Percentiles rank a stretch among this genome's conserved stretches.
phyloP scores from a whole-genome alignment of 2,329 filamentous ascomycete genomes.

The Emericellopsis atlantica region DNA sequence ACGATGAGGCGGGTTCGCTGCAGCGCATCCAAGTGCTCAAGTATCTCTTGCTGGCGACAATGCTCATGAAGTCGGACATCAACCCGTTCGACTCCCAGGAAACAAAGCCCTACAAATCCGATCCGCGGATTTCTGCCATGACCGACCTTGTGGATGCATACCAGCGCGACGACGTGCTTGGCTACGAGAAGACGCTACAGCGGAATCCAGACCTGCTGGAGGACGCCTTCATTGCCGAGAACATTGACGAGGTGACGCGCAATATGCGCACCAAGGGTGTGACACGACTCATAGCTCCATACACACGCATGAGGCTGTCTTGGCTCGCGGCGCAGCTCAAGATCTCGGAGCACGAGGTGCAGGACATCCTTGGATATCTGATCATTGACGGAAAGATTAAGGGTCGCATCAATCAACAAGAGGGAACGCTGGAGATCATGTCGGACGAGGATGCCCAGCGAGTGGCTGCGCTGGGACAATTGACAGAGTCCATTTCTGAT shows the following conservation, averaged over 20 bases:
- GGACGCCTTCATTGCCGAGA: constrained; percentile 94
- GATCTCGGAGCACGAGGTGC: constrained; percentile 74
- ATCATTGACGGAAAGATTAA: constrained; percentile 83
- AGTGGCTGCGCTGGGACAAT: constrained; percentile 57
- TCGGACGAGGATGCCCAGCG: constrained; percentile 63
- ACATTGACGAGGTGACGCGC: constrained; percentile 96
- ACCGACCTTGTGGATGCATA: constrained; percentile 94
- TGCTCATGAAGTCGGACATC: constrained; percentile 98
- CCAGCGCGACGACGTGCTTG: constrained; percentile 85
- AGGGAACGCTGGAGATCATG: constrained; percentile 71
- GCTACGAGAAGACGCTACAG: constrained; percentile 78
- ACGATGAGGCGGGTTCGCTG: constrained; percentile 92
- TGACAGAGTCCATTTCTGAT: constrained; percentile 55
- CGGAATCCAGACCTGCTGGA: constrained; percentile 80
- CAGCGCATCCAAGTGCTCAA: constrained; percentile 96
- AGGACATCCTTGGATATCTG: constrained; percentile 90
- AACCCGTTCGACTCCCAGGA: constrained; percentile 98
- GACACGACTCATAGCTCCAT: constrained; percentile 84
- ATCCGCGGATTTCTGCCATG: constrained; percentile 92
- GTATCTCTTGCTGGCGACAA: constrained; percentile 89
- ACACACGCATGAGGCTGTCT: constrained; percentile 76
- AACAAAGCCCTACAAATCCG: constrained; percentile 94
- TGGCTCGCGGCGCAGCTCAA: constrained; percentile 85
- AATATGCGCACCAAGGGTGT: constrained; percentile 97
- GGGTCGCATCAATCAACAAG: constrained; percentile 81